Evolutionary conservation across 2,329 filamentous ascomycete genomes (phyloP).

Genomic region (Onygenales sp.): DNA sequence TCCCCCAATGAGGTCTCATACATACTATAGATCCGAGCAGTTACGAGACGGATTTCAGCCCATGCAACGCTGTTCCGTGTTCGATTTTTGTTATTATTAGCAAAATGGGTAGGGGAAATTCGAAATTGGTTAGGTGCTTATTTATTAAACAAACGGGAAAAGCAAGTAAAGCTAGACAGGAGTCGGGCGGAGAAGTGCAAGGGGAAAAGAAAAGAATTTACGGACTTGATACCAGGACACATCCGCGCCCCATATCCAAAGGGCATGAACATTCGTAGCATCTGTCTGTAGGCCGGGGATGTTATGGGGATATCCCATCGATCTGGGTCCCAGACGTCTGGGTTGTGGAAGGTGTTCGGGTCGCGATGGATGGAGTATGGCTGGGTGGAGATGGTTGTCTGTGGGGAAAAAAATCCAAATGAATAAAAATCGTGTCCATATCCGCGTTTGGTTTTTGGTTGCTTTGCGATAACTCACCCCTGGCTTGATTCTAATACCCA

Average conservation of each 20-base stretch:
- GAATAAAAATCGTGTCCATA: background rate
- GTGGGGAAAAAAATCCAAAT: background rate
- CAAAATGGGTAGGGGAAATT: background rate
- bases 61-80: conserved; percentile 8
- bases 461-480: conserved; percentile 6
- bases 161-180: background rate
- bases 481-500: conserved; percentile 10
- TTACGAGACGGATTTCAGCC: conserved; percentile 9
- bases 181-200: background rate
- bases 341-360: conserved; percentile 41
- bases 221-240: conserved; percentile 18
- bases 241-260: conserved; percentile 47
- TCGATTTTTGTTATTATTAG: background rate
- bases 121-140: too few species aligned
- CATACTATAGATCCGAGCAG: conserved; percentile 10
- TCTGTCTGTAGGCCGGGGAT: conserved; percentile 41
- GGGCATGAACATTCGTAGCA: conserved; percentile 43
- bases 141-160: background rate
- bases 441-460: background rate
- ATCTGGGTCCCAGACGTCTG: conserved; percentile 43
- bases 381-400: conserved; percentile 11
- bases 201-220: background rate
- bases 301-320: conserved; percentile 47
- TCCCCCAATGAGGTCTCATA: conserved; percentile 8
- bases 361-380: conserved; percentile 40